Percentiles rank a stretch among this genome's conserved stretches.
These are phyloP conservation scores for Fragaria ananassa DNA, from an alignment of 306 rosid genomes.

Conservation along the genomic window DNA sequence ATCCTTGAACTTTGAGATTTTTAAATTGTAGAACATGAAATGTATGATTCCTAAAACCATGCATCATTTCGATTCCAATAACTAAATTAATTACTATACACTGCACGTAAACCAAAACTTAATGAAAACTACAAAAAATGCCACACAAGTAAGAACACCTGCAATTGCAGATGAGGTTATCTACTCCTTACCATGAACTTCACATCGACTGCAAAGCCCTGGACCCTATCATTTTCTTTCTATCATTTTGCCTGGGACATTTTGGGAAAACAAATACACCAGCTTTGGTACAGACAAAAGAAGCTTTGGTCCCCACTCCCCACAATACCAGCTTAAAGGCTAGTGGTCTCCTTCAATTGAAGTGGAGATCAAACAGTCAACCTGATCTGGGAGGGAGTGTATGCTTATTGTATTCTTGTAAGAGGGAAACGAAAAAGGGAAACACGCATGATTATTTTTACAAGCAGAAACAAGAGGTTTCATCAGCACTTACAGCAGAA, in stretches of 20 bases:
- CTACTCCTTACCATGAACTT: neutral
- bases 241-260: neutral
- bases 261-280: neutral
- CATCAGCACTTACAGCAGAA: constrained; percentile 60
- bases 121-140: neutral
- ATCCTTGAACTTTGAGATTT: neutral
- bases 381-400: neutral
- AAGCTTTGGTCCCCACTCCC: neutral
- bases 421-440: constrained; percentile 3
- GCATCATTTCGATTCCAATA: neutral
- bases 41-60: neutral
- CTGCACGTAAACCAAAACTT: neutral
- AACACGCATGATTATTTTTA: neutral
- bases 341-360: neutral
- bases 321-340: neutral
- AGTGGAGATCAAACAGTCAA: neutral
- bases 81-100: neutral
- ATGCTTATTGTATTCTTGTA: neutral
- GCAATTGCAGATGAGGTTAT: neutral
- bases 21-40: neutral
- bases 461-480: constrained; percentile 13
- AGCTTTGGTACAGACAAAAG: neutral
- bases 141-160: neutral
- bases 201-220: neutral
- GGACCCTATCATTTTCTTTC: neutral